phyloP scores from a whole-genome alignment of 148 eudicot species.

The Nepenthes mirabilis region DNA sequence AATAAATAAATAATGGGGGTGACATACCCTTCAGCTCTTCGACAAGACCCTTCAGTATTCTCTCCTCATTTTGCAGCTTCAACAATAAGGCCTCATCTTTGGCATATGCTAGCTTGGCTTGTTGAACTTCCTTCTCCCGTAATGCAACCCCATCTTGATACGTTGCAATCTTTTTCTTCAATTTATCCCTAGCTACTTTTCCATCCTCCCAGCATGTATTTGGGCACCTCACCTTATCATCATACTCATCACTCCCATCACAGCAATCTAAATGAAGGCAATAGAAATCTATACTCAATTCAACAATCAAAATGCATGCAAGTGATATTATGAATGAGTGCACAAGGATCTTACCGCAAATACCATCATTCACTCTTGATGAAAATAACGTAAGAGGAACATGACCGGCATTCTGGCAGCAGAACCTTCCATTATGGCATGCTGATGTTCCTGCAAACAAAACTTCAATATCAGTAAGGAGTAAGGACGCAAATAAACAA shows the following conservation, averaged over 20 bases:
- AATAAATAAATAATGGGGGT: background rate
- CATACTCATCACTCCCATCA: constrained; percentile 97
- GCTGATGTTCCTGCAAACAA: constrained; percentile 85
- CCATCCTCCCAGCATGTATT: constrained; percentile 99
- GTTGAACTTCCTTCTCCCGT: constrained; percentile 68
- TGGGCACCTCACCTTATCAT: constrained; percentile 63
- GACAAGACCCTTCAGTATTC: constrained; percentile 68
- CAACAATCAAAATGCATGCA: constrained; percentile 5
- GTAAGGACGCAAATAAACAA: too few relatives aligned
- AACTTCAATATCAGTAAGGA: constrained; percentile 5
- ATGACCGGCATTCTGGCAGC: constrained; percentile 80
- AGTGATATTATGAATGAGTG: constrained; percentile 1
- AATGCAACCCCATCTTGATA: constrained; percentile 58
- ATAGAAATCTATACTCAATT: constrained; percentile 10
- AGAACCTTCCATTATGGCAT: constrained; percentile 80
- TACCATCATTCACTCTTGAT: constrained; percentile 93
- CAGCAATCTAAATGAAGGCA: constrained; percentile 64
- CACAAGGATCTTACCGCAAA: constrained; percentile 57
- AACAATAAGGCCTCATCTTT: constrained; percentile 74
- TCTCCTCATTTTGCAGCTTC: constrained; percentile 75
- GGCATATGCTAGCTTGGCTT: constrained; percentile 52
- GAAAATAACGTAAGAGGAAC: constrained; percentile 55
- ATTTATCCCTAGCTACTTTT: constrained; percentile 81
- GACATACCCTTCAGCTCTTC: constrained; percentile 72
- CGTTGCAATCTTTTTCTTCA: constrained; percentile 72